Evolutionary conservation across 2,329 filamentous ascomycete species (phyloP).

Genomic region (Domatiomyces catenatus): DNA sequence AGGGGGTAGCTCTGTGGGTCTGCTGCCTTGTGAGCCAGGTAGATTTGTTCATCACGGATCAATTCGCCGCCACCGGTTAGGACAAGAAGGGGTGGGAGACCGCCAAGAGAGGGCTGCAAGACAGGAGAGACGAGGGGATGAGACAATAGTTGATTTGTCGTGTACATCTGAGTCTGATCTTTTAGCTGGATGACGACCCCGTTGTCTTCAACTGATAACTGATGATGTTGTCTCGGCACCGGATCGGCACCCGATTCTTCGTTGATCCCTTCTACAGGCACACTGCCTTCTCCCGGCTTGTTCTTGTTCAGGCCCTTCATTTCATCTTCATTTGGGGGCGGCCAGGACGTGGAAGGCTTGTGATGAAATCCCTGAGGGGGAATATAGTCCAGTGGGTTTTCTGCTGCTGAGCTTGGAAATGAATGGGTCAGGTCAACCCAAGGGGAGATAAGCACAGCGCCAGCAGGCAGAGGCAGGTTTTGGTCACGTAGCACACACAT

Average conservation of each 20-base stretch:
- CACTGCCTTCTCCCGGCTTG: neutral
- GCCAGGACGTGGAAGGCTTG: slow-evolving; percentile 80
- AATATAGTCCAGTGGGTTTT: slow-evolving; percentile 70
- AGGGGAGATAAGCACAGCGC: slow-evolving; percentile 77
- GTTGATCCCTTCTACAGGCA: slow-evolving; percentile 3
- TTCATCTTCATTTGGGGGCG: slow-evolving; percentile 71
- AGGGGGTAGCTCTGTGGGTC: slow-evolving; percentile 65
- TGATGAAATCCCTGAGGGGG: slow-evolving; percentile 78
- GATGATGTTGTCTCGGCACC: slow-evolving; percentile 20
- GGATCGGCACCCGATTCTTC: neutral
- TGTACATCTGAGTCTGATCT: slow-evolving; percentile 82
- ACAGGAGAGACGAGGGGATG: slow-evolving; percentile 85
- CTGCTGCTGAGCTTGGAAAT: slow-evolving; percentile 70
- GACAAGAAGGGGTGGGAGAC: slow-evolving; percentile 73
- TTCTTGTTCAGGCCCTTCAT: slow-evolving; percentile 23
- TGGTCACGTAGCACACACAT: slow-evolving; percentile 70
- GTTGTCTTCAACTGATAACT: slow-evolving; percentile 52
- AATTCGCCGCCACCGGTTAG: slow-evolving; percentile 79
- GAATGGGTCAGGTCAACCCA: slow-evolving; percentile 96
- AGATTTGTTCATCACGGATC: slow-evolving; percentile 86
- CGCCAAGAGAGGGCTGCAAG: slow-evolving; percentile 75
- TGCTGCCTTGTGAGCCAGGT: slow-evolving; percentile 85
- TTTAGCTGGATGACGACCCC: slow-evolving; percentile 58
- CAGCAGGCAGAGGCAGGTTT: slow-evolving; percentile 69
- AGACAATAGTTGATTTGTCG: slow-evolving; percentile 67